Base-by-base conservation (phyloP, 805 yeast genomes). In the Debaryomyces prosopidis region DNA sequence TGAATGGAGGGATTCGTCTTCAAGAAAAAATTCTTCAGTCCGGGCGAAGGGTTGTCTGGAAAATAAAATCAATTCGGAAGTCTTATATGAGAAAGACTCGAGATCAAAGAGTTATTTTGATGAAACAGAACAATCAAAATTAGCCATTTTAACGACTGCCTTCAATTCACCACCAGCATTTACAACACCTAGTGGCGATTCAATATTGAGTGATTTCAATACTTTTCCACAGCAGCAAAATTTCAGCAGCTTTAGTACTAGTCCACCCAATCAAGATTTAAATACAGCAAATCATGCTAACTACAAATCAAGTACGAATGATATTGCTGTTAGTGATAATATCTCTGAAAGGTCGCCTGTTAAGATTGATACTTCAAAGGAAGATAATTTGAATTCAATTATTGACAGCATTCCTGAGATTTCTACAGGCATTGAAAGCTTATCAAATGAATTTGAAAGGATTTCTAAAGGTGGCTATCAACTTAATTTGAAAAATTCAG, bases 401-500 rank as follows among this genome's bases (percentile, higher is more conserved):
- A 19, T 36, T 36, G 41, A 41, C 8, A 35, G 37, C 20, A 31
- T 45, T 2, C 60, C 62, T 2, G 62, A 48, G 4, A 36, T 64
- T n/a, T 49, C 59, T 4, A 54, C 52, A 32, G 68, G 71, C 0
- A 54, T 66, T 6, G 62, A 58, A 35, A 50, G 53, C 31, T 42
- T 63, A 17, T 57, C 65, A 5, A 46, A 53, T 38, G 61, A 65
- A 1, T 41, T 66, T 14, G 65, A 62, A 28, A 55, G 54, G 18
- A 50, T 61, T 5, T 55, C 60, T 3, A 57, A 56, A 31, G 67
- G 65, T 2, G 61, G 62, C 11, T 54, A 56, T 20, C 58, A 50
- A 23, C 53, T 65, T 45, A 54, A 55, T 19, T 49, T 63, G 12
- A 62, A 60, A 33, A 63, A 57, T 37, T 59, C 65, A 0, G 67